Base-by-base conservation (phyloP, 169 alveolate genomes). In the Plasmodium relictum region DNA sequence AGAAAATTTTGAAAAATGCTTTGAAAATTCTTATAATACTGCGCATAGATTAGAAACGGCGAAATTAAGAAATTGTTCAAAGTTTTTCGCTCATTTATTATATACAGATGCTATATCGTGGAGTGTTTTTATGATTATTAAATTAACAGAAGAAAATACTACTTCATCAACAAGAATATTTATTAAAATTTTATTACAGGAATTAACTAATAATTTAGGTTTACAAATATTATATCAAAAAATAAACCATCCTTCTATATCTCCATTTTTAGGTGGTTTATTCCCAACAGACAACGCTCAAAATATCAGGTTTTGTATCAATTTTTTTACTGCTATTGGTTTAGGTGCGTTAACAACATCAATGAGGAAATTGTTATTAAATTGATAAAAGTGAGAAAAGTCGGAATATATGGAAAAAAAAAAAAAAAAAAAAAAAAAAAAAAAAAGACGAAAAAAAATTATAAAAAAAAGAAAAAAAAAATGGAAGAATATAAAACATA, bases 291-390 rank as follows among this genome's bases (percentile, higher is more conserved):
- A 98, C 80, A 94, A 96, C 73, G 98, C 99, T 0, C 96, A 96
- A 89, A 96, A 97, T 92, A 97, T 98, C 48, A 96, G 99, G 72
- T 99, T 98, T 94, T 96, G 99, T 85, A 98, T 98, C 72, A 99
- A 98, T 95, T 99, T 98, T 93, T 98, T 98, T 93, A 98, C 99
- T 8, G 98, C 99, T 20, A 98, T 98, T 70, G 99, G 99, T 0
- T 91, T 98, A 41, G 99, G 99, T 8, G 98, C 96, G 12, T 94
- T 98, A 73, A 99, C 99, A 9, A 97, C 96, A 56, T 97, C 97
- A 18, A 94, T 97, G 74, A 96, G 99, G 83, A 96, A 96, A 54
- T 92, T 95, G 42, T 96, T 97, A 14, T 31, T 20, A 62, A 71
- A 50, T 41, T 68, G 61, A 62, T 48, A 63, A n/a, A 6, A 24